These are phyloP conservation scores for Biscogniauxia sp. DNA, from an alignment of 2,329 filamentous ascomycete species.

Conservation along the genomic window DNA sequence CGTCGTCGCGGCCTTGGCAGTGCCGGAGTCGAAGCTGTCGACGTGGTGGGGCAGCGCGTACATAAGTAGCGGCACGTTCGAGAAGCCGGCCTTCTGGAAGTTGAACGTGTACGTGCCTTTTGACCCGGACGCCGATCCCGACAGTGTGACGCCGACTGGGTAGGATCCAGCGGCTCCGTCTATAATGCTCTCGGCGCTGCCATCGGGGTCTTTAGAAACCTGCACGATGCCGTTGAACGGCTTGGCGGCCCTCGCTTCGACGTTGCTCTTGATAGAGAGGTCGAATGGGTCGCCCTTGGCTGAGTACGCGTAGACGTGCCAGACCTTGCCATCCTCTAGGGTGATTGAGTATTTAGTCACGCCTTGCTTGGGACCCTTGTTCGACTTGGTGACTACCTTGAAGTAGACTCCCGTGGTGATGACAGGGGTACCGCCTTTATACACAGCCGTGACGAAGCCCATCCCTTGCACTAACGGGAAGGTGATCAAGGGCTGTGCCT, in stretches of 20 bases:
- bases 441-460: constrained; percentile 79
- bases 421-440: constrained; percentile 65
- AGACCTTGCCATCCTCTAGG: constrained; percentile 69
- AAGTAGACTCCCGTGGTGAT: constrained; percentile 77
- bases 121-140: constrained; percentile 57
- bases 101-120: constrained; percentile 70
- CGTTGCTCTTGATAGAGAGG: constrained; percentile 67
- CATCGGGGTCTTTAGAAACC: constrained; percentile 71
- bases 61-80: constrained; percentile 66
- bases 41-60: constrained; percentile 87
- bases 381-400: constrained; percentile 58
- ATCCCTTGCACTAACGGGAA: constrained; percentile 89
- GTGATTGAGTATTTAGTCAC: constrained; percentile 74
- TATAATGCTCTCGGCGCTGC: constrained; percentile 63
- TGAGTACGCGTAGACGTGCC: constrained; percentile 76
- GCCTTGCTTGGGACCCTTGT: constrained; percentile 56
- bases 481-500: constrained; percentile 59
- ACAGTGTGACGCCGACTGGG: constrained; percentile 60
- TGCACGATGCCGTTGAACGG: constrained; percentile 80
- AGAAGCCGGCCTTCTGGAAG: constrained; percentile 69
- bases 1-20: constrained; percentile 48
- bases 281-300: constrained; percentile 59
- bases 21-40: constrained; percentile 64
- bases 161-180: constrained; percentile 77
- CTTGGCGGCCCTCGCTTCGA: constrained; percentile 60